Base-by-base conservation (phyloP, 257 asterid species). In the Hygrophila difformis region DNA sequence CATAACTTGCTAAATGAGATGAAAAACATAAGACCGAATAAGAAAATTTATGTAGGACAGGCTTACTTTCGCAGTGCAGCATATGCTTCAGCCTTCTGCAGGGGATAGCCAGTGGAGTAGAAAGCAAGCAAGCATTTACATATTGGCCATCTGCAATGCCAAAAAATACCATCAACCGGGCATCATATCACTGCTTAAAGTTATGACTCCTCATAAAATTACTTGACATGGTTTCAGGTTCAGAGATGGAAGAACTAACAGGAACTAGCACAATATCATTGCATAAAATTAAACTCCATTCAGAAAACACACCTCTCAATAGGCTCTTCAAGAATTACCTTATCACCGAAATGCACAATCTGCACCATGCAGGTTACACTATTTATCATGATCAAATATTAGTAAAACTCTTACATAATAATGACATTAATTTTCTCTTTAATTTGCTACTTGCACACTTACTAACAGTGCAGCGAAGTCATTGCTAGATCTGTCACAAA, bases 101-200 rank as follows among this genome's bases (percentile, higher is more conserved):
- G 56, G 12, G 98, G 96, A 69, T 85, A 89, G 41, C 94, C 93
- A 66, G 69, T 58, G 53, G 94, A 89, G 52, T 79, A 51, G 78
- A 89, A 89, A 37, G 94, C 98, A 65, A 89, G 76, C 68, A 89
- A 67, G 68, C 96, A 85, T 28, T 89, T 82, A 40, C 98, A 89
- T 67, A 89, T 77, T 12, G 96, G 96, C 98, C 98, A 89, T 45
- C 98, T 89, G 74, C 62, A 71, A 62, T 56, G 31, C 12, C 50
- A 54, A 37, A 43, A 21, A 18, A 51, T 3, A 42, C 46, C 39
- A 50, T 40, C 49, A 16, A 44, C 31, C 6, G 37, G 55, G n/a
- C 26, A 40, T 44, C 60, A 49, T 6, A 43, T 23, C n/a, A 43
- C 47, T 44, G 38, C 39, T 38, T 35, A 39, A 42, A 46, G 20